Conservation (phyloP, 1,284 basidiomycete genomes). For the Cryptococcus sp. region DNA sequence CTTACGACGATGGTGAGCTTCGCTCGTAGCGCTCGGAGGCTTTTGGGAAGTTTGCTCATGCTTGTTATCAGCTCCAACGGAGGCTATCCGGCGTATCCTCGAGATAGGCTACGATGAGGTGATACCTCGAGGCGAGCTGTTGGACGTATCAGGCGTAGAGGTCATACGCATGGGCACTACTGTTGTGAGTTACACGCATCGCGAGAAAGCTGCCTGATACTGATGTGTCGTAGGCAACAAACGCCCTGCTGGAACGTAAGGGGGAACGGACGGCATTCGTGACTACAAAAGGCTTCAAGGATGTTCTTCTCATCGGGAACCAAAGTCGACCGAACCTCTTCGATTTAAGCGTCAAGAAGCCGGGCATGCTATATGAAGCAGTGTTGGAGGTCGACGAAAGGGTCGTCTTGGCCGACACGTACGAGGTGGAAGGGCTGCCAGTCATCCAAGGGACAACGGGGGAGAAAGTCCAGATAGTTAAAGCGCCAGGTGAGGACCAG, state of each 20-base stretch:
- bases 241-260: slow-evolving; percentile 16
- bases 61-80: slow-evolving; percentile 43
- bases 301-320: slow-evolving; percentile 11
- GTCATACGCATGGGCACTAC: slow-evolving; percentile 20
- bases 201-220: not conserved
- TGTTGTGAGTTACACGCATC: not conserved
- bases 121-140: slow-evolving; percentile 45
- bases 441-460: slow-evolving; percentile 3
- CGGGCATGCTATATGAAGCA: slow-evolving; percentile 72
- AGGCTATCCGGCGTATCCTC: slow-evolving; percentile 28
- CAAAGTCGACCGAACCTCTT: slow-evolving; percentile 67
- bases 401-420: slow-evolving; percentile 6
- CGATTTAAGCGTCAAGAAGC: slow-evolving; percentile 76
- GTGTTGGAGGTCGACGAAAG: slow-evolving; percentile 68
- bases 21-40: slow-evolving; percentile 10
- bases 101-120: slow-evolving; percentile 45
- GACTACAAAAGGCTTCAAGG: slow-evolving; percentile 16
- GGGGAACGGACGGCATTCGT: slow-evolving; percentile 12
- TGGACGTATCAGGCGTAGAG: slow-evolving; percentile 27
- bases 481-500: not conserved
- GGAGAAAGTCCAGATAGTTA: slow-evolving; percentile 2
- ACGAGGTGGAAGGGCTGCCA: slow-evolving; percentile 62
- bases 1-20: slow-evolving; percentile 91
- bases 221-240: slow-evolving; percentile 8
- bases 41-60: not conserved